Conservation (phyloP, 176 grass and related monocot species). For the Elaeis guineensis region DNA sequence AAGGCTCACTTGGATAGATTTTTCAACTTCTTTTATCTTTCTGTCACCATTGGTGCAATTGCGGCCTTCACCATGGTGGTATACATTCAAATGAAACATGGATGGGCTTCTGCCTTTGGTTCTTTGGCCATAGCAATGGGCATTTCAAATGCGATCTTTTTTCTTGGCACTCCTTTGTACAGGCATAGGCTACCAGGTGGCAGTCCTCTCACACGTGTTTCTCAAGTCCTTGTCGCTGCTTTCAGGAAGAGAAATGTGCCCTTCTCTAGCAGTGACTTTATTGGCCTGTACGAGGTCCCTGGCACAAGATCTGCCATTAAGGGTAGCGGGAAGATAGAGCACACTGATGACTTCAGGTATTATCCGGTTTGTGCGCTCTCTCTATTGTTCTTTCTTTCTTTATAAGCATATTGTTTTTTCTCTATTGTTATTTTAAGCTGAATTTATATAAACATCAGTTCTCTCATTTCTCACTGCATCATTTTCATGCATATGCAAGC, state of each 20-base stretch:
- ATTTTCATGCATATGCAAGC: neutral
- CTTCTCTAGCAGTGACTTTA: slow-evolving; percentile 38
- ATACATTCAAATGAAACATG: slow-evolving; percentile 68
- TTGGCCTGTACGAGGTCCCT: slow-evolving; percentile 64
- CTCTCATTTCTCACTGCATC: too few species aligned
- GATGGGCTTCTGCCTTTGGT: slow-evolving; percentile 82
- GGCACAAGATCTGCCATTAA: slow-evolving; percentile 65
- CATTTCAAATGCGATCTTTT: slow-evolving; percentile 73
- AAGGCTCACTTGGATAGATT: slow-evolving; percentile 60
- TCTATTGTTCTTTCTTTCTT: too few species aligned
- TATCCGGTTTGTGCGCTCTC: too few species aligned
- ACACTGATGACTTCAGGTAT: slow-evolving; percentile 67
- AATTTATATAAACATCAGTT: too few species aligned
- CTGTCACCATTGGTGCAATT: slow-evolving; percentile 75
- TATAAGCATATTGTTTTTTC: too few species aligned
- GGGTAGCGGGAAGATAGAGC: slow-evolving; percentile 84
- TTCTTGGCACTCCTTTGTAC: slow-evolving; percentile 67
- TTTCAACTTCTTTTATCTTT: slow-evolving; percentile 93
- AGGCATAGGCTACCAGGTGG: slow-evolving; percentile 63
- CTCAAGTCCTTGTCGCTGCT: slow-evolving; percentile 71
- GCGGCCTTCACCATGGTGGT: slow-evolving; percentile 74
- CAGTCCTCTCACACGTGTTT: slow-evolving; percentile 69
- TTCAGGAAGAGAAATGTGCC: slow-evolving; percentile 48
- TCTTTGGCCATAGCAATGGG: slow-evolving; percentile 76
- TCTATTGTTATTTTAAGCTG: too few species aligned